Conservation (phyloP, 1,284 basidiomycete species). For the Hemileia vastatrix region DNA sequence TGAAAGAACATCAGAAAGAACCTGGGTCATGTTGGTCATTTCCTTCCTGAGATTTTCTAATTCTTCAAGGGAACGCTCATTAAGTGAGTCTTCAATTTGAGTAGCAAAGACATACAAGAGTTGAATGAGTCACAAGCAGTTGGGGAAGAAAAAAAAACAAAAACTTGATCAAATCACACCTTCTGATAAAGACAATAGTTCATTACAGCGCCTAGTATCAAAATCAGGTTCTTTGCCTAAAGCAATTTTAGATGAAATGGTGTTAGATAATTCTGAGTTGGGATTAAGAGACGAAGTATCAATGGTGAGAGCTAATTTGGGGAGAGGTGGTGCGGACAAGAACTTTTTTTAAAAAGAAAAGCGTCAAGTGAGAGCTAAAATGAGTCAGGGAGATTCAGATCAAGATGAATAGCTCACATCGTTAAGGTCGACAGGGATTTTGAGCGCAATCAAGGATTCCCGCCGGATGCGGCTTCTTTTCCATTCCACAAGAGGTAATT, state of each 20-base stretch:
- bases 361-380: not conserved
- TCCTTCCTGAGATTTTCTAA: conserved; percentile 5
- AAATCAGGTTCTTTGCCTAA: conserved; percentile 1
- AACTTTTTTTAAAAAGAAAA: not conserved
- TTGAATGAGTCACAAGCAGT: not conserved
- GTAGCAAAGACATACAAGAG: not conserved
- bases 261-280: not conserved
- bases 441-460: conserved; percentile 5
- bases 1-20: conserved; percentile 2
- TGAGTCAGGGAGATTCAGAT: not conserved
- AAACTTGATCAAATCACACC: no score
- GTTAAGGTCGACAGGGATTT: conserved; percentile 18
- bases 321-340: not conserved
- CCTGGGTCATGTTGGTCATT: not conserved
- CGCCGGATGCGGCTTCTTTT: conserved; percentile 19
- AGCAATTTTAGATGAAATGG: no score
- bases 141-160: not conserved
- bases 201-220: conserved; percentile 12
- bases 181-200: conserved; percentile 2
- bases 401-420: conserved; percentile 2
- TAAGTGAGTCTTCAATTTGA: conserved; percentile 2
- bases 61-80: not conserved
- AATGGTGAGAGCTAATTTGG: not conserved
- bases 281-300: not conserved
- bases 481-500: no score